These are phyloP conservation scores for Pythium brachiatum DNA, from an alignment of 352 stramenopile species.

Conservation along the genomic window DNA sequence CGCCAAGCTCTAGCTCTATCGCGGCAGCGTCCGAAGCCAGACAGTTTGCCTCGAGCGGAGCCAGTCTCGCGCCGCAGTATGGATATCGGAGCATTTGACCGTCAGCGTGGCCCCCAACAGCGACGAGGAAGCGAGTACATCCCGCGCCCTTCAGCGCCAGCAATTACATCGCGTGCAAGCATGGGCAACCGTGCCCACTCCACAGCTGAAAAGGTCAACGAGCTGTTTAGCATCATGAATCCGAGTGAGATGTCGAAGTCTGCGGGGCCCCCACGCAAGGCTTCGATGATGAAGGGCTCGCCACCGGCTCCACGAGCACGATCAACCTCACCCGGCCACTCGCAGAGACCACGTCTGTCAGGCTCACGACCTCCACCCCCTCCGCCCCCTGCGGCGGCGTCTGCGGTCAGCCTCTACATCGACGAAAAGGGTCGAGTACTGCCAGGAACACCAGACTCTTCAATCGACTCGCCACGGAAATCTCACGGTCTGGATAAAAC, in stretches of 20 bases:
- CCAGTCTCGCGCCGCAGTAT: conserved; percentile 14
- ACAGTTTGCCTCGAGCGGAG: not conserved
- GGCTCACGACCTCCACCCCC: conserved; percentile 9
- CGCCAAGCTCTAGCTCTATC: not conserved
- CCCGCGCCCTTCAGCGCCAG: conserved; percentile 9
- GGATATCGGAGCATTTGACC: conserved; percentile 17
- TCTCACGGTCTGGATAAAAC: conserved; percentile 24
- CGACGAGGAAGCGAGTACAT: conserved; percentile 20
- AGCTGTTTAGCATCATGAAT: conserved; percentile 66
- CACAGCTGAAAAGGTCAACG: conserved; percentile 50
- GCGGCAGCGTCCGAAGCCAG: conserved; percentile 12
- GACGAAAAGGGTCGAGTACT: conserved; percentile 23
- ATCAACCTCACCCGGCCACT: conserved; percentile 13
- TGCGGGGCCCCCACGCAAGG: conserved; percentile 7
- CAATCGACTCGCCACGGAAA: conserved; percentile 1
- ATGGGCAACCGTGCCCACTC: conserved; percentile 30
- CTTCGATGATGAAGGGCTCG: conserved; percentile 8
- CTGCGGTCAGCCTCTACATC: conserved; percentile 19
- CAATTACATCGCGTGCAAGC: conserved; percentile 9
- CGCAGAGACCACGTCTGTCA: not conserved
- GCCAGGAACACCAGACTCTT: conserved; percentile 12
- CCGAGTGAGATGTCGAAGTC: conserved; percentile 50
- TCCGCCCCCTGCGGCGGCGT: conserved; percentile 8
- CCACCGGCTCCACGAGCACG: conserved; percentile 9
- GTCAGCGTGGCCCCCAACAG: conserved; percentile 9